Conservation (phyloP, 768 basidiomycete genomes). For the Phanerochaete carnosa region DNA sequence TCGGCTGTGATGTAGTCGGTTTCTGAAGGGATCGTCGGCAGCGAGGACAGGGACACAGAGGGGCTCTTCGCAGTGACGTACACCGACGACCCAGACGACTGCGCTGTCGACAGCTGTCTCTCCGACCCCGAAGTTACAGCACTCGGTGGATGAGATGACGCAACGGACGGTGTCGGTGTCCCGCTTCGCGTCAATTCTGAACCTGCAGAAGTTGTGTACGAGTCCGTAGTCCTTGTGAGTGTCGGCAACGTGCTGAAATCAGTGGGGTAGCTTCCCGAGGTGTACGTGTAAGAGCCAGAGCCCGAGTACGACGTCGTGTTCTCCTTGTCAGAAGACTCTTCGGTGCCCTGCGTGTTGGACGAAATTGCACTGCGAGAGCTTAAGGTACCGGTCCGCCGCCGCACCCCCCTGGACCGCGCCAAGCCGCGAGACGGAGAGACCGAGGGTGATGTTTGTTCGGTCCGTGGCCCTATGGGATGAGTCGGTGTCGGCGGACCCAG, state of each 20-base stretch:
- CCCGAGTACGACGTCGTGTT: conserved; percentile 36
- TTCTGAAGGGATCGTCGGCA: conserved; percentile 58
- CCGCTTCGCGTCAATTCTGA: conserved; percentile 10
- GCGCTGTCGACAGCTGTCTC: background rate
- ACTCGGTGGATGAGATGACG: conserved; percentile 10
- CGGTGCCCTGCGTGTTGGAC: conserved; percentile 34
- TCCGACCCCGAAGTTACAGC: background rate
- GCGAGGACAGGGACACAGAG: conserved; percentile 46
- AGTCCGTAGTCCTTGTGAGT: conserved; percentile 12
- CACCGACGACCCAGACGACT: conserved; percentile 1
- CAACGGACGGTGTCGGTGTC: conserved; percentile 14
- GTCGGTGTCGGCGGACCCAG: conserved; percentile 51
- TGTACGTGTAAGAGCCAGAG: conserved; percentile 24
- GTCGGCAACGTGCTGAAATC: conserved; percentile 27
- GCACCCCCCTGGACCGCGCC: conserved; percentile 55
- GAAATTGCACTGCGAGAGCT: conserved; percentile 42
- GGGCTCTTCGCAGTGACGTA: conserved; percentile 16
- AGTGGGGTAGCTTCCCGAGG: conserved; percentile 3
- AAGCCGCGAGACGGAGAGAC: conserved; percentile 43
- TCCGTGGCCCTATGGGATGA: conserved; percentile 22
- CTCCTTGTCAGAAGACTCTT: conserved; percentile 57
- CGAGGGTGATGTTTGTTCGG: conserved; percentile 43
- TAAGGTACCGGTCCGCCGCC: conserved; percentile 43
- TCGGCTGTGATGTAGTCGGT: conserved; percentile 41
- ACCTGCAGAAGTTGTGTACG: conserved; percentile 15